Percentiles rank a stretch among this genome's conserved stretches.
phyloP scores from a whole-genome alignment of 2,329 filamentous ascomycete species.

The Trichoderma citrinoviride region DNA sequence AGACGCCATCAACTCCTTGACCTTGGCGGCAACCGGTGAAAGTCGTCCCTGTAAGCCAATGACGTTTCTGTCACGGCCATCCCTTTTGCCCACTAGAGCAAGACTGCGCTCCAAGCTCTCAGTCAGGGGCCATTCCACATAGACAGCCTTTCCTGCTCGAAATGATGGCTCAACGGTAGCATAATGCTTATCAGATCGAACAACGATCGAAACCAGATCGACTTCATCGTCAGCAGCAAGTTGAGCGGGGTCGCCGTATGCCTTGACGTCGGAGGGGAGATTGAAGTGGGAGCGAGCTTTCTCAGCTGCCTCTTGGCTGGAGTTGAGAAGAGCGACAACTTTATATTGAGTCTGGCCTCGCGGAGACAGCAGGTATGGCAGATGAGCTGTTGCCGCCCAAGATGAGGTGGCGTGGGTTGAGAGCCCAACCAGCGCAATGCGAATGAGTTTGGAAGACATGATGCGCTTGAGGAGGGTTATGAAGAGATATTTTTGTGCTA shows the following conservation, averaged over 20 bases:
- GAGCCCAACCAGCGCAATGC: conserved; percentile 3
- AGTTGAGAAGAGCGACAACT: conserved; percentile 13
- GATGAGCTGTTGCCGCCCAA: conserved; percentile 11
- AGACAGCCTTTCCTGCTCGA: conserved; percentile 2
- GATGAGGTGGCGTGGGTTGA: conserved; percentile 1
- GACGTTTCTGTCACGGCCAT: conserved; percentile 1
- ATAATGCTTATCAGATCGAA: neutral
- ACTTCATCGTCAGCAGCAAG: conserved; percentile 13
- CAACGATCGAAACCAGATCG: conserved; percentile 12
- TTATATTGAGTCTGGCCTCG: conserved; percentile 12
- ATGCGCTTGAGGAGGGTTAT: neutral
- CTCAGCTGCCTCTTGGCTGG: conserved; percentile 7
- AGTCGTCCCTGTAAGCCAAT: conserved; percentile 4
- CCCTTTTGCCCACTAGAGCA: neutral
- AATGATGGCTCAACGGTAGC: neutral
- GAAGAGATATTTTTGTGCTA: too few relatives aligned
- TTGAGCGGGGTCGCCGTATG: conserved; percentile 3
- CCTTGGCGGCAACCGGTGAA: neutral
- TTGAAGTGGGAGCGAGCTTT: conserved; percentile 11
- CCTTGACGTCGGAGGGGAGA: neutral
- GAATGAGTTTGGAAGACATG: conserved; percentile 3
- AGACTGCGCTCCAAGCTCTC: conserved; percentile 8
- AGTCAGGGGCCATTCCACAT: conserved; percentile 10
- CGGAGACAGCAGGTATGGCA: conserved; percentile 6
- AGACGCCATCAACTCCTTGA: conserved; percentile 1